Conservation (phyloP, 805 yeast species). For the Wickerhamiella siamensis region DNA sequence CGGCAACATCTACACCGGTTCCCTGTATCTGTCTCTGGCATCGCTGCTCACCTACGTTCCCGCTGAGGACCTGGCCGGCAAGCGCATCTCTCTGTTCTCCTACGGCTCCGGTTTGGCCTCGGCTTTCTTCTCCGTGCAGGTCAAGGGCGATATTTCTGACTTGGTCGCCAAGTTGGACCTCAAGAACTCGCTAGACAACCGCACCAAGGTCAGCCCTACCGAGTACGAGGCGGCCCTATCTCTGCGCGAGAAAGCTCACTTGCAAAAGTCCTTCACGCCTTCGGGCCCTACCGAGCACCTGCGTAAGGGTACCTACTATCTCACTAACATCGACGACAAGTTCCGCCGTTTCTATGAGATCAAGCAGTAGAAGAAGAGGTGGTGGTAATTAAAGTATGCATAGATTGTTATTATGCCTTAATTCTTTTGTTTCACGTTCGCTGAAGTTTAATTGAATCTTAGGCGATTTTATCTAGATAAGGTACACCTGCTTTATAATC, state of each 20-base stretch:
- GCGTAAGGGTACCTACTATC: constrained; percentile 66
- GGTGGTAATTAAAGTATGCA: too few relatives aligned
- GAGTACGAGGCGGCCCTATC: constrained; percentile 70
- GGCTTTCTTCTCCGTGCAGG: constrained; percentile 63
- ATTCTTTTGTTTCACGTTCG: too few relatives aligned
- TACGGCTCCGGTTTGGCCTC: constrained; percentile 98
- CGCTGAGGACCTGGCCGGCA: constrained; percentile 56
- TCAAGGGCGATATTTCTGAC: constrained; percentile 61
- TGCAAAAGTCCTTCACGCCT: constrained; percentile 68
- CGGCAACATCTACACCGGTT: constrained; percentile 96
- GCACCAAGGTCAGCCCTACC: constrained; percentile 57
- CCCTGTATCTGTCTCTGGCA: constrained; percentile 74
- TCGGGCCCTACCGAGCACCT: constrained; percentile 61
- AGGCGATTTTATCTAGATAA: too few relatives aligned
- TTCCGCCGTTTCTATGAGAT: constrained; percentile 69
- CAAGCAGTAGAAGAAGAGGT: constrained; percentile 15
- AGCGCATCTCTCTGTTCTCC: constrained; percentile 85
- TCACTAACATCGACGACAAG: constrained; percentile 71
- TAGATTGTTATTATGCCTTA: too few relatives aligned
- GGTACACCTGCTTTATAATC: too few relatives aligned
- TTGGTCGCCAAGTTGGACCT: constrained; percentile 41
- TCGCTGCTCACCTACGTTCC: constrained; percentile 69
- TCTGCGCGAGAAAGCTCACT: constrained; percentile 79
- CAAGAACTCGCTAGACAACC: constrained; percentile 47
- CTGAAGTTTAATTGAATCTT: too few relatives aligned